Percentiles rank a stretch among this genome's conserved stretches.
These are phyloP conservation scores for Malassezia restricta DNA, from an alignment of 1,284 basidiomycete genomes.

Conservation along the genomic window DNA sequence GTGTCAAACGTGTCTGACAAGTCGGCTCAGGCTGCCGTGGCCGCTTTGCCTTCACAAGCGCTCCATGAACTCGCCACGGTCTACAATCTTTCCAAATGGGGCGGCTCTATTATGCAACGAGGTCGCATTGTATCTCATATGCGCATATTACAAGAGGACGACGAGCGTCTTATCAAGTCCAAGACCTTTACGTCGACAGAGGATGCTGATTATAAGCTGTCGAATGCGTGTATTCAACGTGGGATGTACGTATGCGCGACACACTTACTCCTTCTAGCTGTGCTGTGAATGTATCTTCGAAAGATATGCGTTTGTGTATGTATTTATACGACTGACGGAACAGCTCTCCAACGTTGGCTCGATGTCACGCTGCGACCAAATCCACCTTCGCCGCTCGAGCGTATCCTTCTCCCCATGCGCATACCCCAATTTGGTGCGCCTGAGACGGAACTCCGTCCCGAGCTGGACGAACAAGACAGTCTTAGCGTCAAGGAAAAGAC, in stretches of 20 bases:
- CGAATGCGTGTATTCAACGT: conserved; percentile 29
- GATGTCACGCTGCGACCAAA: conserved; percentile 9
- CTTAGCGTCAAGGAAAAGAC: conserved; percentile 27
- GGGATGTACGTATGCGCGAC: conserved; percentile 18
- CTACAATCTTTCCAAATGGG: conserved; percentile 30
- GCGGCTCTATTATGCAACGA: conserved; percentile 19
- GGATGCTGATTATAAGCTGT: conserved; percentile 18
- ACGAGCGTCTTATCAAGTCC: conserved; percentile 20
- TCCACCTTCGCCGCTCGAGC: conserved; percentile 5
- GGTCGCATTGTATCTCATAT: conserved; percentile 25
- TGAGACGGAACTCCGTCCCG: background rate
- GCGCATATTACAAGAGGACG: conserved; percentile 24
- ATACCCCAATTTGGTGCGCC: conserved; percentile 2
- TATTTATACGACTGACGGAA: background rate
- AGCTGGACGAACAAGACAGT: background rate
- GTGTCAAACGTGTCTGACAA: conserved; percentile 4
- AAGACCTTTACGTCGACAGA: conserved; percentile 13
- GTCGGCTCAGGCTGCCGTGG: conserved; percentile 6
- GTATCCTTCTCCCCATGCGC: conserved; percentile 21
- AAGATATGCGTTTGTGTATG: background rate
- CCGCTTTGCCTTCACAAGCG: conserved; percentile 11
- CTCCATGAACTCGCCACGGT: conserved; percentile 18
- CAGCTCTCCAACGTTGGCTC: background rate
- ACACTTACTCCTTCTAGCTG: conserved; percentile 9
- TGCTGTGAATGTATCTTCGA: conserved; percentile 2